Base-by-base conservation (phyloP, 257 asterid species). In the Solanum phureja region DNA sequence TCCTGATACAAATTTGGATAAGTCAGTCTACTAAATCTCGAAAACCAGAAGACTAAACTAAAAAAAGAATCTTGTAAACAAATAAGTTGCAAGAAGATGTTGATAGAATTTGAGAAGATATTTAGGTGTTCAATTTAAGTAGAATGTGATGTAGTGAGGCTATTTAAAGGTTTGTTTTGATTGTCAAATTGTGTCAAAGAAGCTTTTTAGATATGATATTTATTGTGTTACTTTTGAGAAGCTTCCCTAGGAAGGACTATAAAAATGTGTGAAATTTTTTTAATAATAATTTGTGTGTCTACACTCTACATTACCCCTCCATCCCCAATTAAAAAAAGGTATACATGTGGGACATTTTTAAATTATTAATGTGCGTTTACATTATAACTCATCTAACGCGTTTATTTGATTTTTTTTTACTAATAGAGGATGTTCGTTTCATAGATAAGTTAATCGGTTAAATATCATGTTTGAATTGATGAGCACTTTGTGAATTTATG, bases 171-270 rank as follows among this genome's bases (percentile, higher is more conserved):
- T 72, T 49, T 72, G 24, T 19, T 31, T 29, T 58, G 46, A 56
- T 2, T 58, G 2, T 16, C n/a, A 87, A 91, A 83, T 66, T 88
- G 93, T 90, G 87, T 14, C 33, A 16, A 24, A 60, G 90, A 91
- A 90, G 93, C 90, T 89, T 83, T 90, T 91, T 91, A 87, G 91
- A 76, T 49, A 38, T 27, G 38, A 12, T 38, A 76, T 75, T 75
- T 75, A 49, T 6, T 10, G 1, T 5, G 5, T 74, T 74, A 35
- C 38, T 74, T 74, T 35, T 18, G 24, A 35, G 12, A 74, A 74
- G n/a, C 82, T 74, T 74, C 18, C 52, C 52, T 74, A 5, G 9
- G 11, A 35, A 74, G 46, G 5, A 52, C 62, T 16, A 49, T 40
- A 40, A 40, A 74, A 35, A 19, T 74, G 82, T 35, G 49, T 4